phyloP scores from a whole-genome alignment of 2,329 filamentous ascomycete species.

The Colletotrichum eremochloae region DNA sequence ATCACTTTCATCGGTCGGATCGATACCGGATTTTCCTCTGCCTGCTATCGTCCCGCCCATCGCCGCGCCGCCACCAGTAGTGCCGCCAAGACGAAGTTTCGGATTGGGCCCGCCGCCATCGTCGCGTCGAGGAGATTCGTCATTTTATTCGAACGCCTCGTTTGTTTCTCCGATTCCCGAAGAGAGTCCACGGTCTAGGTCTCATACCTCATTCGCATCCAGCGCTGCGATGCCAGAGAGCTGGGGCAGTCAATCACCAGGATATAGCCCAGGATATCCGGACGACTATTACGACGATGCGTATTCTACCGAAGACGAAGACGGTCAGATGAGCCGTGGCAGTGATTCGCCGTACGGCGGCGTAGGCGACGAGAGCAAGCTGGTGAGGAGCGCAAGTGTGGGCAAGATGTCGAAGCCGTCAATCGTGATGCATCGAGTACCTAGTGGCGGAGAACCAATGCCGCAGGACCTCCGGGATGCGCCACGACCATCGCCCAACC shows the following conservation, averaged over 20 bases:
- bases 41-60: conserved; percentile 51
- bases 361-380: conserved; percentile 66
- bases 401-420: conserved; percentile 72
- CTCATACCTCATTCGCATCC: conserved; percentile 76
- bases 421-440: conserved; percentile 61
- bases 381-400: conserved; percentile 73
- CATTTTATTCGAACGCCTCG: conserved; percentile 75
- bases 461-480: conserved; percentile 45
- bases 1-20: conserved; percentile 66
- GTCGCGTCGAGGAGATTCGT: conserved; percentile 70
- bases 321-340: conserved; percentile 42
- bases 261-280: conserved; percentile 59
- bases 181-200: conserved; percentile 70
- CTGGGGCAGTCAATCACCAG: conserved; percentile 68
- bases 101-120: conserved; percentile 72
- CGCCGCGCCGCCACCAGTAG: conserved; percentile 44
- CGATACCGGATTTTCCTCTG: conserved; percentile 71
- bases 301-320: conserved; percentile 54
- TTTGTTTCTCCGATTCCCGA: conserved; percentile 83
- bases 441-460: conserved; percentile 37
- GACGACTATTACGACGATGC: conserved; percentile 65
- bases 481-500: conserved; percentile 53
- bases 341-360: conserved; percentile 57
- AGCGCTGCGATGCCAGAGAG: conserved; percentile 79
- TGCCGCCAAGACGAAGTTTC: conserved; percentile 61